Evolutionary conservation across 2,329 filamentous ascomycete species (phyloP).

Genomic region (Lasiodiplodia hormozganensis): DNA sequence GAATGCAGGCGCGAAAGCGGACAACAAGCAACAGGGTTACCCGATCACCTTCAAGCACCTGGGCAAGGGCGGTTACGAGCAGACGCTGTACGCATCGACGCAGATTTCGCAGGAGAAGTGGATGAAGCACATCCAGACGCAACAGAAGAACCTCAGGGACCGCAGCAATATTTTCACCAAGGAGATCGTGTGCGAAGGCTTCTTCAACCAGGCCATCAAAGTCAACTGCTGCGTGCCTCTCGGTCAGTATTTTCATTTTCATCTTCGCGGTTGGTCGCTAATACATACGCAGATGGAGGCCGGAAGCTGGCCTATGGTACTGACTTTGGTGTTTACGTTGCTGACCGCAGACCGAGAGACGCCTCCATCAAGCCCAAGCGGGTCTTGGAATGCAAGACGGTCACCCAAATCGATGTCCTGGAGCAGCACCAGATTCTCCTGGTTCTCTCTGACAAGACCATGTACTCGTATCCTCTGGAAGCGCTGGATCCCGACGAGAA

Average conservation of each 20-base stretch:
- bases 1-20: constrained; percentile 44
- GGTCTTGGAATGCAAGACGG: constrained; percentile 83
- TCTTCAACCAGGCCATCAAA: constrained; percentile 86
- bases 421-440: constrained; percentile 94
- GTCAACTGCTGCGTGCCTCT: constrained; percentile 96
- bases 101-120: constrained; percentile 91
- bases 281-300: constrained; percentile 73
- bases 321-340: constrained; percentile 90
- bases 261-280: background rate
- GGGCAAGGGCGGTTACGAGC: constrained; percentile 92
- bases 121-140: constrained; percentile 92
- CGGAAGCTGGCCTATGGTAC: constrained; percentile 94
- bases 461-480: constrained; percentile 87
- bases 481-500: constrained; percentile 83
- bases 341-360: constrained; percentile 88
- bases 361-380: constrained; percentile 74
- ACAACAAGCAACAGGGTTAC: constrained; percentile 75
- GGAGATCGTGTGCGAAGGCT: constrained; percentile 77
- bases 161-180: constrained; percentile 74
- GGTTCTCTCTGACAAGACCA: constrained; percentile 90
- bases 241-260: constrained; percentile 61
- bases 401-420: constrained; percentile 94
- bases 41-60: constrained; percentile 97
- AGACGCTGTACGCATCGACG: constrained; percentile 86
- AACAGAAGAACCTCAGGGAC: constrained; percentile 85